Evolutionary conservation across 345 rosid genomes (phyloP), one percentile per base, ranked within the genome.

Genomic region (Rubroshorea leprosula): DNA sequence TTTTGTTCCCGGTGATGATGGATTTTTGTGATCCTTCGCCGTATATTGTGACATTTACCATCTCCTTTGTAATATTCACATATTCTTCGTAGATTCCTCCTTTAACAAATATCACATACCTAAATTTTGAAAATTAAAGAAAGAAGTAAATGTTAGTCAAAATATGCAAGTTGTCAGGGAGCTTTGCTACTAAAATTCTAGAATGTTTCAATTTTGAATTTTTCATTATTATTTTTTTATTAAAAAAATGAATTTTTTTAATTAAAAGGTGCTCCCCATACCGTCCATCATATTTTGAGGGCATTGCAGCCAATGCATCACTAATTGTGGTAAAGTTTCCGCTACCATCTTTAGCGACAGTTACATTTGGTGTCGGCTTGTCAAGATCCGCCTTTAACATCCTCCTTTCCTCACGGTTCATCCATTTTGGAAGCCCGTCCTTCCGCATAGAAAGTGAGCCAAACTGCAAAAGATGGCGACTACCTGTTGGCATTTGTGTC

Each of bases 1-100:
- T 87, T 64, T 78, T 87, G 64, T 35, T 73, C 6, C 96, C 97
- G 1, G 89, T 81, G 53, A 87, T 55, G n/a, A 85, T 64, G 3
- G 77, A 69, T 80, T 87, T 90, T 56, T 80, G 84, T n/a, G 94
- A 85, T 56, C 97, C 97, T 54, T 86, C 97, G 17, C 97, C 97
- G 23, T 67, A 74, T 65, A 90, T 73, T 31, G 90, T 83, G 17
- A 86, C 48, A 50, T 86, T 90, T 0, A 41, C 72, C 76, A 73
- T 84, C 49, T 68, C 69, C 70, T 79, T 82, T 1, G 74, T 62
- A 31, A 90, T 69, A 8, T 29, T 68, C 44, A 87, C 93, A 6
- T 35, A 51, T 68, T 90, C 96, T 0, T 83, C 87, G 49, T 85
- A 90, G 47, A 79, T 17, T 54, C 97, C 97, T 47, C 49, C 67